Base-by-base conservation (phyloP, 202 grass and related monocot genomes). In the Carex arenaria region DNA sequence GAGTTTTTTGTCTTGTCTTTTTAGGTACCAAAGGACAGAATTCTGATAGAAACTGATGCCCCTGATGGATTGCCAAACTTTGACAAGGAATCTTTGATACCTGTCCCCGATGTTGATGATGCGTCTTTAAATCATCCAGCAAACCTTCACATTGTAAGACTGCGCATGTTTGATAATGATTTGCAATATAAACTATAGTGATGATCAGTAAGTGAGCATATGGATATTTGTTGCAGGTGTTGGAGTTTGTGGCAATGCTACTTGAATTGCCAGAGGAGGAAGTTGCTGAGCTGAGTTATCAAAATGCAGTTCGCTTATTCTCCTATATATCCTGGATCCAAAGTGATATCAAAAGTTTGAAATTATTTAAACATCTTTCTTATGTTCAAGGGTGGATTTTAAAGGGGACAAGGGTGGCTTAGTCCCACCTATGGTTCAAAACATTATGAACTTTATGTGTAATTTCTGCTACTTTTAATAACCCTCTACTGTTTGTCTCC, bases 301-400 rank as follows among this genome's bases (percentile, higher is more conserved):
- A 84, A 82, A 98, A 98, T 84, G 91, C 93, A 20, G 78, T 59
- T 53, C 84, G 85, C 28, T 82, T 98, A 31, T 98, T 95, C 76
- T 89, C 91, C 23, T 98, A n/a, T n/a, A n/a, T n/a, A 92, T 84
- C 93, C 88, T 85, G 87, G 93, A 82, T 95, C 96, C 26, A 98
- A 93, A 85, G 72, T 93, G 80, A 55, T 77, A 51, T 17, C 9
- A 49, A 3, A 78, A 95, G 34, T 60, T 45, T 72, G 78, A 87
- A 43, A 43, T 8, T 9, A 9, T 43, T 95, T 85, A 95, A 95
- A 70, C 95, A 85, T 79, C 90, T 47, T 47, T 47, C 10, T 47
- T 47, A 47, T 47, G 43, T 47, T 47, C 43, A 47, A 1, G 8
- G 8, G 9, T 2, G 10, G 45, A 47, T 47, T 47, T 47, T 11